Percentiles rank a stretch among this genome's conserved stretches.
Conservation (phyloP, 495 filamentous ascomycete species). For the Jackrogersella multiformis region DNA sequence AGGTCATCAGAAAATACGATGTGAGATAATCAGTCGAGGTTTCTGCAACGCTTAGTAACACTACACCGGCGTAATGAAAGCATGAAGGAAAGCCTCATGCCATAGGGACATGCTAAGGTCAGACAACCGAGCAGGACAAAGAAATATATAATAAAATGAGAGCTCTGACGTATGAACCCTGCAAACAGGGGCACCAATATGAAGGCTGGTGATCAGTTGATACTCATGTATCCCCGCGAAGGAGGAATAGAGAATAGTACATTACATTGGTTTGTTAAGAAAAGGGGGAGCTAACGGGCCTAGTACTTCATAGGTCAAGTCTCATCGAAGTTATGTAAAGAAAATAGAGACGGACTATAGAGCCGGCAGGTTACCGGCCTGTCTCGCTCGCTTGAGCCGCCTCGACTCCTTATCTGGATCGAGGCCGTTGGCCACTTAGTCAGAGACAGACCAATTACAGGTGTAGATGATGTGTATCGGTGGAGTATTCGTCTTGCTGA, state of each 20-base stretch:
- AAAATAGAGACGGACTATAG: slow-evolving; percentile 13
- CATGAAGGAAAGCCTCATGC: slow-evolving; percentile 16
- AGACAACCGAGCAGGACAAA: slow-evolving; percentile 5
- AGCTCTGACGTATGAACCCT: slow-evolving; percentile 12
- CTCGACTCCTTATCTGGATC: slow-evolving; percentile 16
- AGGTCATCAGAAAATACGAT: background rate
- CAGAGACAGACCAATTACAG: background rate
- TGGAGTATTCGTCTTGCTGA: background rate
- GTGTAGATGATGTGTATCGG: too few species aligned
- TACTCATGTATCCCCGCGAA: slow-evolving; percentile 31
- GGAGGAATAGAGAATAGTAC: slow-evolving; percentile 3
- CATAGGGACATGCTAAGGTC: slow-evolving; percentile 15
- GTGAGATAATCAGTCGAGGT: background rate
- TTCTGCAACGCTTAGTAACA: slow-evolving; percentile 25
- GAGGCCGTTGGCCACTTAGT: slow-evolving; percentile 20
- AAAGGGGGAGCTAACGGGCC: slow-evolving; percentile 1
- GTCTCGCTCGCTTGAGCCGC: slow-evolving; percentile 14
- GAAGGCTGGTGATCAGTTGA: slow-evolving; percentile 25
- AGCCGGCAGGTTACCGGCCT: slow-evolving; percentile 19
- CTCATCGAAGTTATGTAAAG: slow-evolving; percentile 24
- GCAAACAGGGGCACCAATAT: slow-evolving; percentile 4
- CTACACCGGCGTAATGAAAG: slow-evolving; percentile 7
- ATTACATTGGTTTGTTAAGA: slow-evolving; percentile 4
- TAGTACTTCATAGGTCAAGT: slow-evolving; percentile 23
- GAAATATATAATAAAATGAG: background rate